Percentiles rank a stretch among this genome's conserved stretches.
phyloP scores from a whole-genome alignment of 768 basidiomycete genomes.

The Tubosaeta sp. region DNA sequence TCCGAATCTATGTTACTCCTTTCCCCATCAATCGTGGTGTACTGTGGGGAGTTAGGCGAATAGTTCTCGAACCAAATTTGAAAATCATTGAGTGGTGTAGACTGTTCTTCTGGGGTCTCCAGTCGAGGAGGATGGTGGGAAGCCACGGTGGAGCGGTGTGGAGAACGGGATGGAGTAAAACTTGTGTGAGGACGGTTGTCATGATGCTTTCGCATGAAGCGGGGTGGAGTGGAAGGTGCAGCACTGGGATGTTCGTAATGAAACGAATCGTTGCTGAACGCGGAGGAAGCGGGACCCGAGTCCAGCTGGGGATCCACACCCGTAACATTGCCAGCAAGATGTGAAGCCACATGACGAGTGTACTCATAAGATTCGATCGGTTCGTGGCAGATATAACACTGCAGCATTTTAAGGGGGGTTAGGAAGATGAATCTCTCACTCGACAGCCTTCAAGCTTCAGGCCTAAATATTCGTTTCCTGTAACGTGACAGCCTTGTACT shows the following conservation, averaged over 20 bases:
- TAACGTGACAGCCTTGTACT: not conserved
- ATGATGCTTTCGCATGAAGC: not conserved
- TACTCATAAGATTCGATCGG: constrained; percentile 12
- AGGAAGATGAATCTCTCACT: not conserved
- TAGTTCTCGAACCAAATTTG: constrained; percentile 9
- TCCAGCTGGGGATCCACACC: not conserved
- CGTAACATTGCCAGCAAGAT: not conserved
- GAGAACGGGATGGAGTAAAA: not conserved
- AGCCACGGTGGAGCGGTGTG: not conserved
- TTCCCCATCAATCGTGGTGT: constrained; percentile 21
- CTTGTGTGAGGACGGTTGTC: not conserved
- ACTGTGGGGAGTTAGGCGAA: not conserved
- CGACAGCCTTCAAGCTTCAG: not conserved
- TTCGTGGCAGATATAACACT: constrained; percentile 16
- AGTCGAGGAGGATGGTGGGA: not conserved
- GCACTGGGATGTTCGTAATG: not conserved
- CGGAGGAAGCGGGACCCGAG: not conserved
- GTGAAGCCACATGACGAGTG: constrained; percentile 8
- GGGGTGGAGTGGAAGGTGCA: not conserved
- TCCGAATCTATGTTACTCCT: not conserved
- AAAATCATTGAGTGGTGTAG: constrained; percentile 10
- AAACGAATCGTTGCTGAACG: not conserved
- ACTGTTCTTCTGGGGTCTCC: not conserved
- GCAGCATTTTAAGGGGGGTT: constrained; percentile 1
- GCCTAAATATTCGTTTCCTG: not conserved